These are phyloP conservation scores for Helotiales sp. DNA, from an alignment of 2,329 filamentous ascomycete species.

Conservation along the genomic window DNA sequence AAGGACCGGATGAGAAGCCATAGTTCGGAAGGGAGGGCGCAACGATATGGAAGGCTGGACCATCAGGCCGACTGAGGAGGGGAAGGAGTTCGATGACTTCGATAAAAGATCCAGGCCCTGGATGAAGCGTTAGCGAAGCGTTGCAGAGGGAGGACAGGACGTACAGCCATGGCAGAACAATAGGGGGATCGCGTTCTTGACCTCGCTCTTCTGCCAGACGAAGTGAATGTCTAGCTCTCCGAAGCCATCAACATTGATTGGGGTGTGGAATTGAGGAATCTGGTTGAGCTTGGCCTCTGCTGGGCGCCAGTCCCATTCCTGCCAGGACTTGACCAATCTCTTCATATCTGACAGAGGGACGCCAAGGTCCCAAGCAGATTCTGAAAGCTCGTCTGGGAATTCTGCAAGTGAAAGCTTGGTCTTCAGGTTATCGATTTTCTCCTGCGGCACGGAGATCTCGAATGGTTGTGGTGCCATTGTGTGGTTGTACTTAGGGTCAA, in stretches of 20 bases:
- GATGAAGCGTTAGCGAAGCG: neutral
- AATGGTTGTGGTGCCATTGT: constrained; percentile 39
- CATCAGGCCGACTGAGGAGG: constrained; percentile 40
- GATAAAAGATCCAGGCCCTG: constrained; percentile 66
- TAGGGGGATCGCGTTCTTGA: constrained; percentile 54
- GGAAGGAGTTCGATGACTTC: constrained; percentile 65
- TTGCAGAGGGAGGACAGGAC: constrained; percentile 5
- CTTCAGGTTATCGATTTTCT: constrained; percentile 52
- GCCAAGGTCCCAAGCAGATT: constrained; percentile 56
- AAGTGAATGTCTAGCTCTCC: constrained; percentile 63
- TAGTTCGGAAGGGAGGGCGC: constrained; percentile 58
- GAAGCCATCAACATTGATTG: constrained; percentile 57
- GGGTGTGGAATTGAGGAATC: constrained; percentile 55
- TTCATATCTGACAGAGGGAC: constrained; percentile 60
- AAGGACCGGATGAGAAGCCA: constrained; percentile 45
- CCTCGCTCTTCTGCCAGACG: constrained; percentile 54
- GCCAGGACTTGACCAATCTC: constrained; percentile 58
- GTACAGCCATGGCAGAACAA: constrained; percentile 61
- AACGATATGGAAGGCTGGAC: constrained; percentile 54
- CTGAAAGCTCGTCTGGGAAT: constrained; percentile 58
- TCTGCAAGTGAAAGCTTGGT: constrained; percentile 53
- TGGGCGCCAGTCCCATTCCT: constrained; percentile 60
- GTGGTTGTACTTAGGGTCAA: neutral
- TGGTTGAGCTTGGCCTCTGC: constrained; percentile 59
- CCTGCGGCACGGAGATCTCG: constrained; percentile 51